These are phyloP conservation scores for Emmonsiellopsis sp. DNA, from an alignment of 2,329 filamentous ascomycete genomes.

Conservation along the genomic window DNA sequence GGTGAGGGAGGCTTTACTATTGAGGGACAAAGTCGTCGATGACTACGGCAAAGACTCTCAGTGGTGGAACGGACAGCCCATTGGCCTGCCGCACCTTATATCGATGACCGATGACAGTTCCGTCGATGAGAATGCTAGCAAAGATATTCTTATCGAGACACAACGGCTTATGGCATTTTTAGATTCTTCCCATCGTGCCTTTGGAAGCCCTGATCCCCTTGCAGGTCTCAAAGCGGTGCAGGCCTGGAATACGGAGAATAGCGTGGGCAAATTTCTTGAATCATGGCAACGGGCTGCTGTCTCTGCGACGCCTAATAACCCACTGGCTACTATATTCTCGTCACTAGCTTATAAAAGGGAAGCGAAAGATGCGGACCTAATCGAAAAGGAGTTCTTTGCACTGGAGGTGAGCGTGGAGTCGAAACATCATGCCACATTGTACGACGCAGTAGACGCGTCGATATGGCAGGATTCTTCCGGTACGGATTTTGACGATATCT, in stretches of 20 bases:
- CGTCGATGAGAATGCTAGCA: conserved; percentile 18
- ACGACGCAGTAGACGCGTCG: conserved; percentile 44
- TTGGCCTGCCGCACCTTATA: conserved; percentile 43
- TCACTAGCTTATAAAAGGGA: conserved; percentile 34
- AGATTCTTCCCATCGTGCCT: conserved; percentile 47
- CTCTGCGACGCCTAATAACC: conserved; percentile 30
- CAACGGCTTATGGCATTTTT: conserved; percentile 55
- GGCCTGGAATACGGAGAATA: conserved; percentile 8
- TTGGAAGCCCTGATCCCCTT: conserved; percentile 47
- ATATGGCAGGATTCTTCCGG: conserved; percentile 38
- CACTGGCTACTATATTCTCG: conserved; percentile 36
- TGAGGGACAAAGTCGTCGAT: conserved; percentile 33
- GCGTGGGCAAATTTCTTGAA: conserved; percentile 37
- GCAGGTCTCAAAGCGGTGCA: conserved; percentile 21
- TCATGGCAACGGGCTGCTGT: conserved; percentile 40
- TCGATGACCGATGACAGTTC: conserved; percentile 28
- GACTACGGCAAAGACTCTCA: conserved; percentile 48
- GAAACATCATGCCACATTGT: conserved; percentile 36
- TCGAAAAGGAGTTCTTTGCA: conserved; percentile 27
- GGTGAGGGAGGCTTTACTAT: conserved; percentile 47
- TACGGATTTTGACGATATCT: conserved; percentile 34
- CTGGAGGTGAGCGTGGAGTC: conserved; percentile 30
- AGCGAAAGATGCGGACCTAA: conserved; percentile 18
- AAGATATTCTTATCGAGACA: conserved; percentile 45
- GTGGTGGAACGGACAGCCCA: conserved; percentile 53